Percentiles rank a stretch among this genome's conserved stretches.
Conservation (phyloP, 768 basidiomycete genomes). For the Podaxis pistillaris region DNA sequence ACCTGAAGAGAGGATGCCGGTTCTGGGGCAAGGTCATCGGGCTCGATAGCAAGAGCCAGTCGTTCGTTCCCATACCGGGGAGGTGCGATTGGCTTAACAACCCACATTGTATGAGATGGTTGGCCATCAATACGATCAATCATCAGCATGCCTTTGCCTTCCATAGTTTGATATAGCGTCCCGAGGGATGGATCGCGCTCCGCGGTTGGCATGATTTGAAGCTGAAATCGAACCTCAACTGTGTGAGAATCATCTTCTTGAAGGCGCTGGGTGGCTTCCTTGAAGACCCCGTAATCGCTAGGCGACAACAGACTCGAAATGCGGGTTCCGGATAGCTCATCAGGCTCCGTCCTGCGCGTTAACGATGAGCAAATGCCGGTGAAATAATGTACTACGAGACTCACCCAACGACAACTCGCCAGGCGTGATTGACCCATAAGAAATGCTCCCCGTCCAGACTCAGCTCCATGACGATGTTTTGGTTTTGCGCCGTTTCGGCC, state of each 20-base stretch:
- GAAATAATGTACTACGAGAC: conserved; percentile 24
- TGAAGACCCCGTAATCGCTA: conserved; percentile 79
- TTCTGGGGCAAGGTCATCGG: conserved; percentile 42
- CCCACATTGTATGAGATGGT: conserved; percentile 98
- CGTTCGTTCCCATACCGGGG: conserved; percentile 68
- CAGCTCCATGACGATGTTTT: conserved; percentile 95
- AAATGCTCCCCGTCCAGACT: conserved; percentile 93
- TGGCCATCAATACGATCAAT: conserved; percentile 85
- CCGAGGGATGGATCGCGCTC: conserved; percentile 55
- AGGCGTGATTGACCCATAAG: conserved; percentile 95
- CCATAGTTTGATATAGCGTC: conserved; percentile 79
- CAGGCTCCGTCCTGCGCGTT: conserved; percentile 70
- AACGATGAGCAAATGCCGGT: neutral
- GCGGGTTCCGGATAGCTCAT: conserved; percentile 71
- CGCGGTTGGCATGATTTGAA: conserved; percentile 68
- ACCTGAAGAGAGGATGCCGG: conserved; percentile 39
- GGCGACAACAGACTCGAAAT: conserved; percentile 82
- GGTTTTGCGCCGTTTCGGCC: conserved; percentile 93
- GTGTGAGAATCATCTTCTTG: conserved; percentile 93
- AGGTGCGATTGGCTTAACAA: conserved; percentile 77
- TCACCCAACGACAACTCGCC: conserved; percentile 89
- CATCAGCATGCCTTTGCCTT: conserved; percentile 99
- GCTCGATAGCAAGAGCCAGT: conserved; percentile 58
- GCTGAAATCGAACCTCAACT: conserved; percentile 86
- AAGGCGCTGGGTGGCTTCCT: conserved; percentile 80